Evolutionary conservation across 2,329 filamentous ascomycete species (phyloP), one percentile per base, ranked within the genome.

Genomic region (Cytospora mali): DNA sequence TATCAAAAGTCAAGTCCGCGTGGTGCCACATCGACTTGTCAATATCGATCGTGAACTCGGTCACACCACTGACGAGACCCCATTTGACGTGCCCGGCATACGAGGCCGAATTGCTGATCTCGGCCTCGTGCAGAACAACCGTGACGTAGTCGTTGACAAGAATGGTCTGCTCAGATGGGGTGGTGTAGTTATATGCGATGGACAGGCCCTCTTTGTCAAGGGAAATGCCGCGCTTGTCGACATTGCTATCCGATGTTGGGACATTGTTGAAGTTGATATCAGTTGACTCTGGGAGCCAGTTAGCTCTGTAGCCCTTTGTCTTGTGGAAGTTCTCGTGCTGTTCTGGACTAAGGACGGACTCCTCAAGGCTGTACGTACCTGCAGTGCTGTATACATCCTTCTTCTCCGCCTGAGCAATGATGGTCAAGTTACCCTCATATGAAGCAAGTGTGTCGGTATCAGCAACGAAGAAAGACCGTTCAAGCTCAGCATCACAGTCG

Each of bases 381-480:
- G 68, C 66, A 46, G 68, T 69, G 61, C 65, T 68, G 48, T 65
- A 66, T 21, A 69, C 61, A 18, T 69, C 65, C n/a, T 62, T 69
- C 62, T 68, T 69, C 64, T 69, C 61, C 10, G 68, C 65, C 42
- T 67, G 58, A 10, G 66, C 66, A 18, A 69, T 56, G 23, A 69
- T 66, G 9, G 65, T 64, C 21, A 69, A 55, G 31, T 66, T 66
- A 21, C 52, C 64, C 54, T 52, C 63, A 42, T 57, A 54, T 1
- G 60, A 51, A 23, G 56, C 28, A 10, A 65, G 52, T 13, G 66
- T 56, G 28, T 66, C 58, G n/a, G 57, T 62, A 14, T 68, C 66
- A 7, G 68, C 66, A 18, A 69, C 61, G 62, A 69, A 69, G 55
- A 69, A 67, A 25, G 66, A 67, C 18, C 68, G 66, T 62, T 69